Evolutionary conservation across 495 filamentous ascomycete genomes (phyloP).

Genomic region (Aspergillus biplanus): DNA sequence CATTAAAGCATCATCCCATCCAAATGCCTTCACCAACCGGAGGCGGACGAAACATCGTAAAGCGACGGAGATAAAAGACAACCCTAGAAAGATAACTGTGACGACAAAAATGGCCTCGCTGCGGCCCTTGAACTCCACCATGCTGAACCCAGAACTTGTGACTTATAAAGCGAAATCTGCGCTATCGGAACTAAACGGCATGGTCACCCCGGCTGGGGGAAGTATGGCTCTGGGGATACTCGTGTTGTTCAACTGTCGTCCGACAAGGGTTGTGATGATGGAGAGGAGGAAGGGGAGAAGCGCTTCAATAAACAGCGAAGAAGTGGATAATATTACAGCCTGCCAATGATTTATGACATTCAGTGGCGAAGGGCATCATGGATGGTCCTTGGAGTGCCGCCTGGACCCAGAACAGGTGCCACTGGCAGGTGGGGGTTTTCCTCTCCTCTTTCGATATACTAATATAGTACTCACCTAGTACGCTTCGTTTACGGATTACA

Average conservation of each 20-base stretch:
- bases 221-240: background rate
- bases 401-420: background rate
- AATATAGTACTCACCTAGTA: too few species aligned
- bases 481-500: background rate
- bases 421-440: conserved; percentile 12
- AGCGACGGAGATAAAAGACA: conserved; percentile 43
- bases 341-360: conserved; percentile 7
- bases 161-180: background rate
- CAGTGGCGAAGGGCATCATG: conserved; percentile 3
- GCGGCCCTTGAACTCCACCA: conserved; percentile 42
- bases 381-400: background rate
- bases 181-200: background rate
- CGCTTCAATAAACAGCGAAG: background rate
- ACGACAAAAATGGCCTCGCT: conserved; percentile 44
- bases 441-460: background rate
- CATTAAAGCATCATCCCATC: conserved; percentile 50
- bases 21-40: conserved; percentile 44
- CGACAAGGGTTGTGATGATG: background rate
- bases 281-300: background rate
- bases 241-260: background rate
- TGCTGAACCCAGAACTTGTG: conserved; percentile 20
- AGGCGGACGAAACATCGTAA: conserved; percentile 48
- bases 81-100: conserved; percentile 40
- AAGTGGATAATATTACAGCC: background rate
- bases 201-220: conserved; percentile 4